Percentiles rank a stretch among this genome's conserved stretches.
Evolutionary conservation across 75 land plant species (phyloP).

Genomic region (Cunninghamia lanceolata): DNA sequence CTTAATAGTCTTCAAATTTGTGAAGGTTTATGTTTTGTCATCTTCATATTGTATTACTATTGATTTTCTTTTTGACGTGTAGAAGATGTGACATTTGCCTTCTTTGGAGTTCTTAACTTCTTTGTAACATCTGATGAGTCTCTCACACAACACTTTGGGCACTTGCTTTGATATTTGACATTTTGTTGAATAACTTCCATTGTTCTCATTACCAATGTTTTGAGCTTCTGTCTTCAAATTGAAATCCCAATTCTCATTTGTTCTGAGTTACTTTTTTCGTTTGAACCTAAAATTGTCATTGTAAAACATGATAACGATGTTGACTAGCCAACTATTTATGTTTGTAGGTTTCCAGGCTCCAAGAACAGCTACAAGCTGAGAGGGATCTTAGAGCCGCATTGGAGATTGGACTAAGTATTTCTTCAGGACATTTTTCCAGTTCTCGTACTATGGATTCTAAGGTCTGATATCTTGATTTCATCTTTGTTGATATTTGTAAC

Average conservation of each 20-base stretch:
- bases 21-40: background rate
- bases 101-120: background rate
- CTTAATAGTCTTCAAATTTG: background rate
- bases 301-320: background rate
- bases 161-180: background rate
- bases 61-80: background rate
- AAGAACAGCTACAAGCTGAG: conserved; percentile 95
- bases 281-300: background rate
- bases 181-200: background rate
- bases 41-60: background rate
- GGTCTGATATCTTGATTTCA: conserved; percentile 33
- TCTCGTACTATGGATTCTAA: conserved; percentile 87
- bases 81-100: background rate
- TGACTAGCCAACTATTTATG: background rate
- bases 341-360: conserved; percentile 81
- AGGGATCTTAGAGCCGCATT: conserved; percentile 95
- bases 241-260: background rate
- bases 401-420: conserved; percentile 96
- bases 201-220: background rate
- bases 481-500: background rate
- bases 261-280: background rate
- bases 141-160: background rate
- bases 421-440: conserved; percentile 72
- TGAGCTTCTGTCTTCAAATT: background rate
- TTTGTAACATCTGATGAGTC: too few relatives aligned